Base-by-base conservation (phyloP, 176 grass and related monocot species). In the Neostapfia colusana region DNA sequence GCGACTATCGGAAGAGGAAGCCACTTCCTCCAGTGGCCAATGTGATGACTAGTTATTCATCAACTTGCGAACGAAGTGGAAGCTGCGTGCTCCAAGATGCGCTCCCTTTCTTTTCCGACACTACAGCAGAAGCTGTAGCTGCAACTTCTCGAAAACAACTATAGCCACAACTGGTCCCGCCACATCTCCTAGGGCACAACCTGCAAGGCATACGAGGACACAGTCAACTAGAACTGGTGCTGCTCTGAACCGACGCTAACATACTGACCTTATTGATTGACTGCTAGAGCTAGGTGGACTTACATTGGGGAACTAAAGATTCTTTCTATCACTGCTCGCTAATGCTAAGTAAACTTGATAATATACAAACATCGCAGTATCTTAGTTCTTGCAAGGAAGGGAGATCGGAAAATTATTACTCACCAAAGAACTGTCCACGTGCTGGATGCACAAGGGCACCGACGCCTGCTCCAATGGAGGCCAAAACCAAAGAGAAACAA, bases 341-440 rank as follows among this genome's bases (percentile, higher is more conserved):
- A 80, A n/a, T 11, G 2, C 24, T 34, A 10, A n/a, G 53, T 23
- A 23, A 56, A 10, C 53, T 56, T 56, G 53, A 56, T 23, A 56
- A 56, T 24, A 56, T 56, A 24, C 7, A 5, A 74, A 74, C 61
- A 35, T 12, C 42, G 35, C 51, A 84, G 56, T 11, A 38, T 79
- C 55, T 20, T 37, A 70, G 63, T 46, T 61, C 17, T 34, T 83
- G 68, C 39, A 43, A 36, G 66, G 3, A 71, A 39, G 38, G 35
- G n/a, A 57, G 54, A 70, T 8, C 56, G 63, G 35, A 87, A 83
- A 72, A 5, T 58, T 58, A 5, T 58, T 48, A 86, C 87, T 92
- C 62, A 99, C 95, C 92, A 64, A 99, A 82, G 92, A 92, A 95
- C 64, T 99, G 95, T 44, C 95, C 95, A 82, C 69, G 78, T 36